phyloP scores from a whole-genome alignment of 345 rosid genomes.

The Eucalyptus tenuipes region DNA sequence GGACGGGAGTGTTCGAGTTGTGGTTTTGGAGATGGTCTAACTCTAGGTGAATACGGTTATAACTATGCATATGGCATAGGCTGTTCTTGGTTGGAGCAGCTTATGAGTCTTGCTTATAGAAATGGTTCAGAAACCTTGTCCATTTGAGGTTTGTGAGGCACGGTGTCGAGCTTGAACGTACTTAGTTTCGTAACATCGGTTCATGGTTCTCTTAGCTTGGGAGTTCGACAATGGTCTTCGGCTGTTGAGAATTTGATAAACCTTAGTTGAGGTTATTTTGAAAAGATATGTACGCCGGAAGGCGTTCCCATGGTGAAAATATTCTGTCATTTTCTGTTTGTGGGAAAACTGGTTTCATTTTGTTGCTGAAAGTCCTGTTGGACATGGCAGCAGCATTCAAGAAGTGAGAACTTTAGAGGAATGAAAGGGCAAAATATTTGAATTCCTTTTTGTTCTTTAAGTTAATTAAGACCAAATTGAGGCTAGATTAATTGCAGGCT shows the following conservation, averaged over 20 bases:
- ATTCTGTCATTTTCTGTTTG: neutral
- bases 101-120: neutral
- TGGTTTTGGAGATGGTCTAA: neutral
- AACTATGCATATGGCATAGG: neutral
- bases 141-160: neutral
- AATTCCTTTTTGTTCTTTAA: neutral
- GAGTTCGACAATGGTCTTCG: neutral
- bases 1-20: neutral
- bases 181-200: neutral
- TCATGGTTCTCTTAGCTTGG: neutral
- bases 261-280: neutral
- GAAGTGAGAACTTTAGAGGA: neutral
- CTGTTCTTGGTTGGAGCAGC: neutral
- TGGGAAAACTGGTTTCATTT: neutral
- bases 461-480: neutral
- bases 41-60: neutral
- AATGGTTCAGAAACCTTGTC: neutral
- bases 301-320: neutral
- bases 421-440: neutral
- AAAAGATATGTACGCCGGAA: neutral
- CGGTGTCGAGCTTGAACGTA: neutral
- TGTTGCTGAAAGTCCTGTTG: neutral
- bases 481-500: neutral
- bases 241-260: neutral
- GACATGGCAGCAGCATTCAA: neutral